phyloP scores from a whole-genome alignment of 164 flowering plant genomes.

The Aristolochia fimbriata region DNA sequence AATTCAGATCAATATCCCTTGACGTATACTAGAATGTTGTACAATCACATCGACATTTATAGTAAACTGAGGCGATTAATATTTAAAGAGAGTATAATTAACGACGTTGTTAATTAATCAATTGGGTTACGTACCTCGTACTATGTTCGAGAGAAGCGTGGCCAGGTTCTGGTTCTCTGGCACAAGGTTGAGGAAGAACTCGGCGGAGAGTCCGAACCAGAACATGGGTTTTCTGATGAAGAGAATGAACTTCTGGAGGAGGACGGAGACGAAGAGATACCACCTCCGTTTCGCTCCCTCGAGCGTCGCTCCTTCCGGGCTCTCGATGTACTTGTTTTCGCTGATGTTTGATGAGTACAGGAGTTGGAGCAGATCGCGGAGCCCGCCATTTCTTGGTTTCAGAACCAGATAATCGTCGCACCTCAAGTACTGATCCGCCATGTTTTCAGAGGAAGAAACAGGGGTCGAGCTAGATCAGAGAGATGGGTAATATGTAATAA shows the following conservation, averaged over 20 bases:
- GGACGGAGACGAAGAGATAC: slow-evolving; percentile 36
- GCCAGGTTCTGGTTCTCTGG: slow-evolving; percentile 24
- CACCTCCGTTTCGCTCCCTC: slow-evolving; percentile 22
- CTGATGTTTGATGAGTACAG: slow-evolving; percentile 13
- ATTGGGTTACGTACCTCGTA: slow-evolving; percentile 22
- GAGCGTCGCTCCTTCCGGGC: slow-evolving; percentile 5
- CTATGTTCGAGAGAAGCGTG: slow-evolving; percentile 18
- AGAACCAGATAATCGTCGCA: slow-evolving; percentile 19
- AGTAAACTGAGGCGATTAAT: no score
- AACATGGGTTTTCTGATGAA: slow-evolving; percentile 21
- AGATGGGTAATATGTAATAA: no score
- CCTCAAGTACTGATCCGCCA: slow-evolving; percentile 11
- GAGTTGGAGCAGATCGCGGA: slow-evolving; percentile 20
- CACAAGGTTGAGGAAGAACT: slow-evolving; percentile 30
- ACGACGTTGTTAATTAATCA: no score
- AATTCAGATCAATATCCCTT: no score
- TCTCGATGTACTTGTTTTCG: slow-evolving; percentile 21
- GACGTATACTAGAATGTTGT: no score
- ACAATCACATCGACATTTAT: no score
- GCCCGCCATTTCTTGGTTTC: slow-evolving; percentile 28
- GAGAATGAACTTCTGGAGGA: slow-evolving; percentile 24
- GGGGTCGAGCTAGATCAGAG: neutral
- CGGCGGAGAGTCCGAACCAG: slow-evolving; percentile 19
- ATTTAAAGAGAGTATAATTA: no score
- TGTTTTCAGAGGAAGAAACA: neutral